Conservation (phyloP, 1,139 yeast species). For the Scheffersomyces lignicola region DNA sequence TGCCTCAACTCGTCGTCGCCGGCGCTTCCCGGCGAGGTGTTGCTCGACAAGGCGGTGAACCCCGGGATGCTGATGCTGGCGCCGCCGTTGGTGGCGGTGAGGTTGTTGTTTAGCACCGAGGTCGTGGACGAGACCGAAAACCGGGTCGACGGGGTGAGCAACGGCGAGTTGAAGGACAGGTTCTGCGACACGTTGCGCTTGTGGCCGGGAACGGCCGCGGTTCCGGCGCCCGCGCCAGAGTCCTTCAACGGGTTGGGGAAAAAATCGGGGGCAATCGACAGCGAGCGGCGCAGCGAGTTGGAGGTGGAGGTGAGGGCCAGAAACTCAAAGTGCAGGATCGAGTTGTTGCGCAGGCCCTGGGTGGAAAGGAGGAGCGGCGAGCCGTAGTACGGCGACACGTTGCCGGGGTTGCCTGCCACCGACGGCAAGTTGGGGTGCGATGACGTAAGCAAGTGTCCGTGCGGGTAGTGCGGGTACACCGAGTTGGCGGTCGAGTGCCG, state of each 20-base stretch:
- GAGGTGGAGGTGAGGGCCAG: constrained; percentile 24
- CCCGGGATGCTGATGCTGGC: constrained; percentile 2
- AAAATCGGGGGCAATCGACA: constrained; percentile 42
- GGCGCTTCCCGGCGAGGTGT: constrained; percentile 16
- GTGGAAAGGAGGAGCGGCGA: constrained; percentile 32
- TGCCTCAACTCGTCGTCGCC: constrained; percentile 12
- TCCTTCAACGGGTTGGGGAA: constrained; percentile 39
- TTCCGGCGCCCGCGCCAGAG: constrained; percentile 1
- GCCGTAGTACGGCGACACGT: constrained; percentile 27
- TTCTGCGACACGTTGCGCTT: constrained; percentile 33
- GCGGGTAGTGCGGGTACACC: constrained; percentile 11
- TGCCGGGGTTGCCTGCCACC: constrained; percentile 15
- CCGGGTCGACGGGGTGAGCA: constrained; percentile 27
- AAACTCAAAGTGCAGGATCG: constrained; percentile 37
- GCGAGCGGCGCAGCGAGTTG: constrained; percentile 31
- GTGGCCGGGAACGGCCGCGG: constrained; percentile 11
- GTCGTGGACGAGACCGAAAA: constrained; percentile 29
- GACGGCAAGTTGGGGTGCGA: constrained; percentile 20
- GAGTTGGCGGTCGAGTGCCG: constrained; percentile 32
- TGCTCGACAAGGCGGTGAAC: constrained; percentile 9
- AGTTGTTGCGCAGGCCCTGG: constrained; percentile 36
- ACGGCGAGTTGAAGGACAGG: constrained; percentile 33
- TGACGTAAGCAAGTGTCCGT: constrained; percentile 9
- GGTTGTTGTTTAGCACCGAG: constrained; percentile 14
- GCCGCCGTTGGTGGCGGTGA: constrained; percentile 5